A percentile compares a stretch with the other conserved stretches of the same genome.
Conservation (phyloP, 306 rosid genomes). For the Sicyos baderoa region DNA sequence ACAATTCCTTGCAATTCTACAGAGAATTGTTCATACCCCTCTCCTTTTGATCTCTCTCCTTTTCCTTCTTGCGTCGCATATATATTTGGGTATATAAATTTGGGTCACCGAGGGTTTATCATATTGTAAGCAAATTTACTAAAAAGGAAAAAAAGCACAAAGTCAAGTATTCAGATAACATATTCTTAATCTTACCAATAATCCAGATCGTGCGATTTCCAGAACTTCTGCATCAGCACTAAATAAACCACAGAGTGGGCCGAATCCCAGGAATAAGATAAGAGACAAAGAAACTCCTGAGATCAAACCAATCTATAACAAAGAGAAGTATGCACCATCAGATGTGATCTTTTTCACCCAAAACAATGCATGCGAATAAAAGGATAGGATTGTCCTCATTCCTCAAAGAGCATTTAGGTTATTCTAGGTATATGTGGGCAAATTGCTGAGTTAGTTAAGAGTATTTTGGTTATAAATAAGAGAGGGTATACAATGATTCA, state of each 20-base stretch:
- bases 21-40: too few relatives aligned
- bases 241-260: slow-evolving; percentile 63
- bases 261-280: slow-evolving; percentile 65
- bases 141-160: not conserved
- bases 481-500: too few relatives aligned
- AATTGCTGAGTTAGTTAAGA: too few relatives aligned
- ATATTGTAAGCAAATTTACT: not conserved
- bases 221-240: slow-evolving; percentile 72
- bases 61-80: too few relatives aligned
- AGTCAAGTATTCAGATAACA: slow-evolving; percentile 9
- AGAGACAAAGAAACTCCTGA: slow-evolving; percentile 56
- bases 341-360: not conserved
- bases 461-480: too few relatives aligned
- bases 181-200: slow-evolving; percentile 51
- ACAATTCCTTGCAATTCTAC: too few relatives aligned
- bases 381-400: too few relatives aligned
- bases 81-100: too few relatives aligned
- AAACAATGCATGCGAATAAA: not conserved
- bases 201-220: slow-evolving; percentile 62
- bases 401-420: too few relatives aligned
- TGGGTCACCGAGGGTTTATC: too few relatives aligned
- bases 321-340: slow-evolving; percentile 20
- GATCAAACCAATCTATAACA: slow-evolving; percentile 62
- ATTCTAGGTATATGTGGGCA: too few relatives aligned
- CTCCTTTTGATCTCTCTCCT: too few relatives aligned